Base-by-base conservation (phyloP, 2,329 filamentous ascomycete genomes). In the Elsinoe fawcettii region DNA sequence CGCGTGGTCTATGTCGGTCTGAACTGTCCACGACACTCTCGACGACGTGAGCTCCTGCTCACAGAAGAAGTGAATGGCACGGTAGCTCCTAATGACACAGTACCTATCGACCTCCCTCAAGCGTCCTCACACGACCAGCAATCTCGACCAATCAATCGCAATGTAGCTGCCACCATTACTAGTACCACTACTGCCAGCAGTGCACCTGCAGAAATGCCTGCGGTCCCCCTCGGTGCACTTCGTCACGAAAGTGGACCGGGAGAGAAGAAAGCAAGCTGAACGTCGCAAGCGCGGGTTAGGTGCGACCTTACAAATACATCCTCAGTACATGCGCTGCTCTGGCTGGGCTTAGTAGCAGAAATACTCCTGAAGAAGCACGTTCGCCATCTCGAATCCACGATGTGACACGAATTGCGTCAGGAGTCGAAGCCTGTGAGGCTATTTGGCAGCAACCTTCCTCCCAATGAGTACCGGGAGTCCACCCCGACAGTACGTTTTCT, bases 1-100 rank as follows among this genome's bases (percentile, higher is more conserved):
- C 51, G 59, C 6, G 46, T 58, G 5, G 59, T 60, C 5, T 57
- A 56, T 18, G 59, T 60, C 14, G 59, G 59, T 12, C 47, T 56
- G n/a, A 34, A 49, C 23, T 60, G 59, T 41, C 56, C 59, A 16
- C 30, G 30, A 34, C 58, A 60, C 43, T 41, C 56, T 16, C 16
- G 49, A 23, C 14, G 49, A n/a, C 49, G 49, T 2, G 49, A 53
- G 20, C 22, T 46, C 2, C 41, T 46, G 11, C 23, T 20, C 6
- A n/a, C 2, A 12, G 41, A 23, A 9, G 41, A 25, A 18, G 12
- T 25, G 20, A 46, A 46, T 14, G 41, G 41, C 2, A 4, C 41
- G 2, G 12, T 9, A 23, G 5, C 18, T 20, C 14, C 41, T 20
- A 25, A 22, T 9, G 4, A 12, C 18, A 14, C 20, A 12, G 5